Evolutionary conservation across 2,329 filamentous ascomycete species (phyloP).

Genomic region (Arthrocladium fulminans): DNA sequence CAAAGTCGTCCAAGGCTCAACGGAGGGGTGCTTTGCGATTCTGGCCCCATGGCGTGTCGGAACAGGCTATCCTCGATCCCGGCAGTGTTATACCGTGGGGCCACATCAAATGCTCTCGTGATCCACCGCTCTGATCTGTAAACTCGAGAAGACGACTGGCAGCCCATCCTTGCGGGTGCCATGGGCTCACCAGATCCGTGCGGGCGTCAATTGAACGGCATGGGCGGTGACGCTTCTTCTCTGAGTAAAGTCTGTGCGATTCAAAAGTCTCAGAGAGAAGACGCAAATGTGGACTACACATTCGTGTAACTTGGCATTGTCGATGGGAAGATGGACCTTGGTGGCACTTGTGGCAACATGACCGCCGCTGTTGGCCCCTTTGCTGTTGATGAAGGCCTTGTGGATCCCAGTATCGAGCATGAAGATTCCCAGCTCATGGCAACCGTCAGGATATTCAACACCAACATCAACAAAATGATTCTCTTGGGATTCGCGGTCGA

Average conservation of each 20-base stretch:
- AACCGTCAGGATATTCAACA: constrained; percentile 57
- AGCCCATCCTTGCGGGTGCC: constrained; percentile 45
- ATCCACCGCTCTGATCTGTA: constrained; percentile 48
- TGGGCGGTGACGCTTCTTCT: constrained; percentile 59
- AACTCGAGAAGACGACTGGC: constrained; percentile 32
- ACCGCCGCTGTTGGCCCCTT: constrained; percentile 56
- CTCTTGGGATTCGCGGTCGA: constrained; percentile 47
- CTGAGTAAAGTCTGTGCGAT: constrained; percentile 64
- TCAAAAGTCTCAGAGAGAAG: constrained; percentile 39
- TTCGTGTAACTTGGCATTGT: constrained; percentile 60
- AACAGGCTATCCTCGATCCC: too few species aligned
- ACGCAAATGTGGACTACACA: constrained; percentile 58
- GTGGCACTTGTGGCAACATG: constrained; percentile 70
- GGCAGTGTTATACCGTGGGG: constrained; percentile 56
- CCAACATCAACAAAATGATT: constrained; percentile 59
- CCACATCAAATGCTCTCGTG: constrained; percentile 58
- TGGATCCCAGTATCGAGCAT: constrained; percentile 24
- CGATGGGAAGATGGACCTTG: constrained; percentile 52
- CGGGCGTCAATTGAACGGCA: constrained; percentile 61
- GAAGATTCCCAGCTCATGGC: constrained; percentile 27
- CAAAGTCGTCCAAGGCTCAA: too few species aligned
- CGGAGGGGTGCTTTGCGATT: too few species aligned
- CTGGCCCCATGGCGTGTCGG: too few species aligned
- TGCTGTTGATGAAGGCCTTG: constrained; percentile 48
- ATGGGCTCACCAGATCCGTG: constrained; percentile 49